Evolutionary conservation across 2,329 filamentous ascomycete genomes (phyloP), one percentile per base, ranked within the genome.

Genomic region (Chalaropsis ovoidea): DNA sequence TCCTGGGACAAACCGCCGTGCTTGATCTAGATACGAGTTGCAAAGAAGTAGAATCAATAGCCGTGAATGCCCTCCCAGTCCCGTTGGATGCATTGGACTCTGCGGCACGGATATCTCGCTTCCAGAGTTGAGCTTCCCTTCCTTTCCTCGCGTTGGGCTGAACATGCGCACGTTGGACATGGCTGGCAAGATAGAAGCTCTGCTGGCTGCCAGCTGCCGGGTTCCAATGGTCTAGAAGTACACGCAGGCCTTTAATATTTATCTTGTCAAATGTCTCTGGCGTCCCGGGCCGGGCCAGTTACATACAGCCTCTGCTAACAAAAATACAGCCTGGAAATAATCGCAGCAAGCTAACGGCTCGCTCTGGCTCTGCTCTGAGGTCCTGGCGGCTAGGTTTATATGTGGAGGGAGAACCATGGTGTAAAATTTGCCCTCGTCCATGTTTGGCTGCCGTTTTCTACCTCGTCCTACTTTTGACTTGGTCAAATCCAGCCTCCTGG

Each of bases 381-480:
- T 58, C 10, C 54, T 39, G 24, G 24, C 27, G 24, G 24, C 27
- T 58, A n/a, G 54, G 54, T 58, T 58, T 35, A 56, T 62, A 49
- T 62, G 56, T 52, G 22, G 47, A 56, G 65, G 65, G 27, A 63
- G 52, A 67, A 61, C 61, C 63, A 42, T 67, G 65, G 65, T 52
- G 39, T 61, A 67, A 67, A 61, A 63, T 61, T 56, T 54, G 47
- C 63, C 43, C 61, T 42, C 62, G 61, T 49, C 61, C 42, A 49
- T 67, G 27, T 62, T 62, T 64, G 41, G 45, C 43, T 64, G 41
- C 27, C 49, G 61, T 67, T 67, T 67, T 45, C 61, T 62, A 62
- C 61, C 52, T 62, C 61, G 61, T 56, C 60, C 65, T 63, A 64
- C 65, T 67, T 67, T 67, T 60, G 56, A 42, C 54, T 63, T 43